phyloP scores from a whole-genome alignment of 1,139 yeast species.

The Scheffersomyces lignicola region DNA sequence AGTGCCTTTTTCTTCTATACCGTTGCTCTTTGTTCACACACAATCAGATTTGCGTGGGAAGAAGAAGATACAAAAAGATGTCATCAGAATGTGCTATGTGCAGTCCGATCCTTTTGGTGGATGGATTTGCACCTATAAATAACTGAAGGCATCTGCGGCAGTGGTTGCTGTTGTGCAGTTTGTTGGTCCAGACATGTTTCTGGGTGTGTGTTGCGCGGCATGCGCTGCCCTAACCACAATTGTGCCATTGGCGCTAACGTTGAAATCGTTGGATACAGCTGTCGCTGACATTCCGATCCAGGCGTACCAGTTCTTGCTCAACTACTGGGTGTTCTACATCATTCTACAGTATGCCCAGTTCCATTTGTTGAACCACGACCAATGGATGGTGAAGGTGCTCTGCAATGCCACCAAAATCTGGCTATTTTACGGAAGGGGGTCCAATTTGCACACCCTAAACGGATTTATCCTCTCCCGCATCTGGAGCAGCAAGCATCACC shows the following conservation, averaged over 20 bases:
- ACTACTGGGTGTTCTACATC: constrained; percentile 15
- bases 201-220: not conserved
- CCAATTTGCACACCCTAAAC: constrained; percentile 6
- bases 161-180: not conserved
- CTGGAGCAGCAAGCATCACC: not conserved
- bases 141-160: not conserved
- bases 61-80: too few relatives aligned
- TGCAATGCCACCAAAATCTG: constrained; percentile 8
- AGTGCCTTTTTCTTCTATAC: too few relatives aligned
- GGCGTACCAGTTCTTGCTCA: constrained; percentile 13
- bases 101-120: not conserved
- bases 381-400: not conserved
- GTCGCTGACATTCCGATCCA: constrained; percentile 8
- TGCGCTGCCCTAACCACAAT: constrained; percentile 11
- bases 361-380: constrained; percentile 4
- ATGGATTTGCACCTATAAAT: not conserved
- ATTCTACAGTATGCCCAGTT: constrained; percentile 7
- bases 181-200: too few relatives aligned
- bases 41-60: too few relatives aligned
- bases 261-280: constrained; percentile 13
- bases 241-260: constrained; percentile 11
- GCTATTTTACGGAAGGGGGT: constrained; percentile 13
- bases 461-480: not conserved
- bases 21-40: too few relatives aligned
- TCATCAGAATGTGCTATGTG: not conserved